These are phyloP conservation scores for Cladosporium austrohemisphaericum DNA, from an alignment of 2,329 filamentous ascomycete species.

Conservation along the genomic window DNA sequence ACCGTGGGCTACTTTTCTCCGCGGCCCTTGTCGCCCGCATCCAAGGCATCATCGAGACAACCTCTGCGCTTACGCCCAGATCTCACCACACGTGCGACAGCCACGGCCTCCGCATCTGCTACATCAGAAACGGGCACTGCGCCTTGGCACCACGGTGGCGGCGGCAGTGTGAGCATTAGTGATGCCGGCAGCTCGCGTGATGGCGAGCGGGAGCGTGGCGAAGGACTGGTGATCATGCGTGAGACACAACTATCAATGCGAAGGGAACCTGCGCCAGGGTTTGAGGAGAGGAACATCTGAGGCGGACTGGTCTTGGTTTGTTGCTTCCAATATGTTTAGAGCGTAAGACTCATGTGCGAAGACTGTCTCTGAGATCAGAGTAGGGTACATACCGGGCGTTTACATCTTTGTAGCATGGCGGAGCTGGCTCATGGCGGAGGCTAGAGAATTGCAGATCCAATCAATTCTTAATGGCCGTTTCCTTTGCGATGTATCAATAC, in stretches of 20 bases:
- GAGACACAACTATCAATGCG: conserved; percentile 25
- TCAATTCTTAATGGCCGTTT: no score
- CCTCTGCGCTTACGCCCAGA: conserved; percentile 4
- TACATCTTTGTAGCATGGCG: no score
- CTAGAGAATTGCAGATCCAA: no score
- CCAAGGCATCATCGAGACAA: background rate
- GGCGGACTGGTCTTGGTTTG: no score
- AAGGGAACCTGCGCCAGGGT: conserved; percentile 1
- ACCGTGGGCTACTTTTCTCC: conserved; percentile 8
- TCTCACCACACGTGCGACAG: background rate
- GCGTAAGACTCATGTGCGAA: no score
- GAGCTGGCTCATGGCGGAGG: no score
- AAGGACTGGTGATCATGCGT: conserved; percentile 28
- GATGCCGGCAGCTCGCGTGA: conserved; percentile 20
- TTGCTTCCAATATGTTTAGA: no score
- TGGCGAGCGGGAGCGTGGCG: conserved; percentile 17
- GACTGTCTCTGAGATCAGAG: no score
- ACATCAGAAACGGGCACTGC: background rate
- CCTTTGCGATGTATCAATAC: no score
- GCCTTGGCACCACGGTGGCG: conserved; percentile 19
- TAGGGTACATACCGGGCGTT: no score
- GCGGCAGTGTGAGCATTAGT: conserved; percentile 19
- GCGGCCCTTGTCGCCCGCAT: background rate
- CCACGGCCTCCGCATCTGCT: background rate
- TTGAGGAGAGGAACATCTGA: background rate